Evolutionary conservation across 805 yeast species (phyloP).

Genomic region (Candida taoyuanica): DNA sequence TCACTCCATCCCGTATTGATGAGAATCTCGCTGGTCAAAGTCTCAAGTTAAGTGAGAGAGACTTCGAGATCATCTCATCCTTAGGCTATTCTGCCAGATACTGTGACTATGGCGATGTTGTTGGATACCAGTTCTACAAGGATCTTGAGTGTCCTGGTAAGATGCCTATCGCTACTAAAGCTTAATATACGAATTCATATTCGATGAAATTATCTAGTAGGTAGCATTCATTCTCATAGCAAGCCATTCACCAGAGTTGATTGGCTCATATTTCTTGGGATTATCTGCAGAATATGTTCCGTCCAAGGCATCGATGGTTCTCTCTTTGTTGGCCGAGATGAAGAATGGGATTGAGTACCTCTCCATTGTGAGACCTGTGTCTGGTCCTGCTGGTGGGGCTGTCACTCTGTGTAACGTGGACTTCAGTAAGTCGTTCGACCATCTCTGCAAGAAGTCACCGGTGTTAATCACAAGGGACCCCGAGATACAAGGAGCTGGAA

Average conservation of each 20-base stretch:
- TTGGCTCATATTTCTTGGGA: constrained; percentile 27
- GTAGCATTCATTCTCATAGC: constrained; percentile 23
- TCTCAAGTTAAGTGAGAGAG: constrained; percentile 32
- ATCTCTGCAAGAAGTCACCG: constrained; percentile 24
- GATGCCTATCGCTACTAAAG: constrained; percentile 10
- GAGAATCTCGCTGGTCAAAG: constrained; percentile 29
- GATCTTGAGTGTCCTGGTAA: constrained; percentile 33
- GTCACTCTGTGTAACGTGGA: constrained; percentile 26
- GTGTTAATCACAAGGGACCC: constrained; percentile 24
- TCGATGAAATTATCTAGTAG: constrained; percentile 32
- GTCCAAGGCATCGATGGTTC: constrained; percentile 22
- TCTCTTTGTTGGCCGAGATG: constrained; percentile 23
- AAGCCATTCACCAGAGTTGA: constrained; percentile 24
- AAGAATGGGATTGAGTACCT: constrained; percentile 29
- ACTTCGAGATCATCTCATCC: constrained; percentile 28
- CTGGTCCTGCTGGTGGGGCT: constrained; percentile 21
- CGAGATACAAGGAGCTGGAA: constrained; percentile 19
- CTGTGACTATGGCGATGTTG: constrained; percentile 31
- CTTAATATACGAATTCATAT: neutral
- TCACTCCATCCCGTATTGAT: constrained; percentile 39
- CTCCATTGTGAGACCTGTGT: constrained; percentile 17
- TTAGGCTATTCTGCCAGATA: constrained; percentile 29
- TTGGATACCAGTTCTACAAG: constrained; percentile 30
- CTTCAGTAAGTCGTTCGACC: constrained; percentile 25
- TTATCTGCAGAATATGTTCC: constrained; percentile 20